Evolutionary conservation across 768 basidiomycete genomes (phyloP).

Genomic region (Lentinula detonsa): DNA sequence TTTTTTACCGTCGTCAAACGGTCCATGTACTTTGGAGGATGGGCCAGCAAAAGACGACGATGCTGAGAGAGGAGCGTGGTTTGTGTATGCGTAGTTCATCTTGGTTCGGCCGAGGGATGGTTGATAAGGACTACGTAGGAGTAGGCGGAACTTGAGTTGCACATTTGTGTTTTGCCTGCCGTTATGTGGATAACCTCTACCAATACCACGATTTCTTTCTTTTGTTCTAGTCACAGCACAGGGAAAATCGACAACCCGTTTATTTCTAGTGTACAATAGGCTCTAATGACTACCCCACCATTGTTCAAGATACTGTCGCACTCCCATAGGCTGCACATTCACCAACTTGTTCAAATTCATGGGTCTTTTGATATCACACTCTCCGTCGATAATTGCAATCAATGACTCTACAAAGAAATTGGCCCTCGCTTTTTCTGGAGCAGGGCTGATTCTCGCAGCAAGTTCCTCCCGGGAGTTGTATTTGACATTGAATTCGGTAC

Average conservation of each 20-base stretch:
- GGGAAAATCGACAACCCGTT: too few species aligned
- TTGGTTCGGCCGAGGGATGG: not conserved
- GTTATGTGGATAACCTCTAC: too few species aligned
- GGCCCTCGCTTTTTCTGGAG: not conserved
- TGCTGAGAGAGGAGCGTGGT: not conserved
- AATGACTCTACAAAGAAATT: not conserved
- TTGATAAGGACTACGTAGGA: not conserved
- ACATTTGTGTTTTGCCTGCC: not conserved
- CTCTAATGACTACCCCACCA: slow-evolving; percentile 1
- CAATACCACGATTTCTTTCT: too few species aligned
- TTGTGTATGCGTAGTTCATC: not conserved
- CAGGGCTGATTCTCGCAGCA: not conserved
- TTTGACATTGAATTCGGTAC: not conserved
- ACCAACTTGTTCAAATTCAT: slow-evolving; percentile 1
- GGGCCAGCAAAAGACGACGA: not conserved
- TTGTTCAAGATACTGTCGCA: not conserved
- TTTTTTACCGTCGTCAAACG: slow-evolving; percentile 41
- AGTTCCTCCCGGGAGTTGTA: not conserved
- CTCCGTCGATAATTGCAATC: not conserved
- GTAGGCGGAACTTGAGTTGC: not conserved
- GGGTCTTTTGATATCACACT: not conserved
- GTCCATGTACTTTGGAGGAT: not conserved
- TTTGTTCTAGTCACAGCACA: too few species aligned
- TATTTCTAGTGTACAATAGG: too few species aligned
- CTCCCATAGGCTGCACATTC: not conserved